Percentiles rank a stretch among this genome's conserved stretches.
Evolutionary conservation across 441 rosid species (phyloP).

Genomic region (Erysimum pusillum): DNA sequence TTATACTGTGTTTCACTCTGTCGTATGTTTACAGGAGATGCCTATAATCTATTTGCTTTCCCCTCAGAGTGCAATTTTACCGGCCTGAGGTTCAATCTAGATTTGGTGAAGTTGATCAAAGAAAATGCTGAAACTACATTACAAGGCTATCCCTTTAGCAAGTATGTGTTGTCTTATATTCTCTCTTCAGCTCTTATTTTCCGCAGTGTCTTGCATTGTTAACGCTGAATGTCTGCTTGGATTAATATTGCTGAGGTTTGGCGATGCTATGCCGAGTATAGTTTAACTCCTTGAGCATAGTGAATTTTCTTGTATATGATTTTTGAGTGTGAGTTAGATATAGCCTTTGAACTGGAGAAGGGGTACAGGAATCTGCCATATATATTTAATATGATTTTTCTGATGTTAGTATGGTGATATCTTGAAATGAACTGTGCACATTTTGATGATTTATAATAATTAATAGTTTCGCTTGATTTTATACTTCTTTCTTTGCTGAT

Average conservation of each 20-base stretch:
- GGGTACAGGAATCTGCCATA: conserved; percentile 4
- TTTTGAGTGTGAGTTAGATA: conserved; percentile 11
- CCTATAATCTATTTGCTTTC: conserved; percentile 82
- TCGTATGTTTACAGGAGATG: conserved; percentile 64
- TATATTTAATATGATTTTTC: background rate
- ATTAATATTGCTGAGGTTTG: conserved; percentile 19
- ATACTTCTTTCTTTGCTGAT: background rate
- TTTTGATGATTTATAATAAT: background rate
- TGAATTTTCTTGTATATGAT: conserved; percentile 5
- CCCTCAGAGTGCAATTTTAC: conserved; percentile 99
- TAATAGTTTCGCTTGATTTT: conserved; percentile 1
- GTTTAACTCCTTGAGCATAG: conserved; percentile 1
- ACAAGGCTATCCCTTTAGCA: conserved; percentile 62
- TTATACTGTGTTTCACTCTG: conserved; percentile 9
- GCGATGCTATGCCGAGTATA: background rate
- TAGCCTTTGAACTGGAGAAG: background rate
- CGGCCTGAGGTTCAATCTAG: conserved; percentile 83
- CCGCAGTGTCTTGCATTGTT: conserved; percentile 20
- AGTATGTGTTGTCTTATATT: conserved; percentile 53
- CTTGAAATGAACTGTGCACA: conserved; percentile 11
- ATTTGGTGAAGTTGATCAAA: conserved; percentile 76
- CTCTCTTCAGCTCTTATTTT: conserved; percentile 29
- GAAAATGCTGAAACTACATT: conserved; percentile 61
- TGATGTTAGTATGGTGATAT: background rate
- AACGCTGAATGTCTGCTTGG: background rate